phyloP scores from a whole-genome alignment of 192 early-diverging fungal species.

The Backusella luteola region DNA sequence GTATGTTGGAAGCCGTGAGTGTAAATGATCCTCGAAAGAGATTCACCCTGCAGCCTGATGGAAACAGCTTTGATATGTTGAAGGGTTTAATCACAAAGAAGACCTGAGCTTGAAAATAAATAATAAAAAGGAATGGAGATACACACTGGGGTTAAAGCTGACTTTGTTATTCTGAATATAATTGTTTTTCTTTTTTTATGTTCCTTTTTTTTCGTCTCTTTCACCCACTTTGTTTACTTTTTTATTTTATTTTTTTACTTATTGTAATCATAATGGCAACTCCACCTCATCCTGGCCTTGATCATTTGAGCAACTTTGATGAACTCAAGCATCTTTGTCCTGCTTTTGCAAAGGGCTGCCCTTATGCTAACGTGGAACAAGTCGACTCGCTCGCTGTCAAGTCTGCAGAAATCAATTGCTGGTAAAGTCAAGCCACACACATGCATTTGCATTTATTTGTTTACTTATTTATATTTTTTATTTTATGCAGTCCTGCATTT shows the following conservation, averaged over 20 bases:
- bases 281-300: conserved; percentile 24
- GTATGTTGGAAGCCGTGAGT: conserved; percentile 70
- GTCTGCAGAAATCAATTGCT: conserved; percentile 13
- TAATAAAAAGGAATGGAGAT: background rate
- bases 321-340: conserved; percentile 20
- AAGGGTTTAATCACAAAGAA: conserved; percentile 75
- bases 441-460: background rate
- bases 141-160: conserved; percentile 1
- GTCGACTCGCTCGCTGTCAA: conserved; percentile 15
- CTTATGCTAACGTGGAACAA: conserved; percentile 21
- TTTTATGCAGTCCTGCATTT: conserved; percentile 13
- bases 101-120: conserved; percentile 1
- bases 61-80: conserved; percentile 98
- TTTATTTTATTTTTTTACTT: conserved; percentile 10
- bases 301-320: conserved; percentile 19
- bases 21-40: conserved; percentile 50
- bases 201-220: background rate
- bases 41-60: conserved; percentile 89
- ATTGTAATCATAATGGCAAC: background rate
- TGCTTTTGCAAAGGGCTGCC: conserved; percentile 19
- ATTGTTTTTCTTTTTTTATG: background rate
- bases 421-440: conserved; percentile 3
- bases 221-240: conserved; percentile 12
- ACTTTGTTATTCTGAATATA: background rate
- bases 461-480: background rate